Base-by-base conservation (phyloP, 2,329 filamentous ascomycete genomes). In the Xylaria sp. region DNA sequence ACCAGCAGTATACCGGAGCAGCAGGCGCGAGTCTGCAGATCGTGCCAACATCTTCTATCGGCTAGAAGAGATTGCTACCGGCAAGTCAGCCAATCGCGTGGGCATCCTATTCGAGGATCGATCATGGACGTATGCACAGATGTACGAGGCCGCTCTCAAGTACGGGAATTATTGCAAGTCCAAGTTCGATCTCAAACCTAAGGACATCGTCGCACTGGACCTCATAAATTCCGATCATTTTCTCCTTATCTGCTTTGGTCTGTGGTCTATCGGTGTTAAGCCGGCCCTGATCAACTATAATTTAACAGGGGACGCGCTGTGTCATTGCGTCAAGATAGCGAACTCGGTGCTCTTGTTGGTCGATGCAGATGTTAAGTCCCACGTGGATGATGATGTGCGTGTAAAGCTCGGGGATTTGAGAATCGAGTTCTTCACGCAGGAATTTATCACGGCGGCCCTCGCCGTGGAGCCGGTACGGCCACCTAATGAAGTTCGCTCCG, bases 261-360 rank as follows among this genome's bases (percentile, higher is more conserved):
- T 97, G 39, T 97, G 93, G 93, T 89, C 90, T 37, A 89, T 97
- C 67, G 94, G 94, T 12, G 94, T 92, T 0, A 90, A 90, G 65
- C 93, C 94, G 0, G 94, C 94, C 0, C 93, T 96, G 74, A 91
- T 97, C 81, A 97, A 97, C 81, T 95, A 94, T 81, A 96, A 96
- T 77, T 82, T 97, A 58, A 86, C 87, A 0, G 91, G 90, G 13
- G 88, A 91, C 34, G 86, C 93, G 0, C 83, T 97, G 70, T 79
- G 88, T 2, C 94, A 97, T 80, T 95, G 92, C 73, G 84, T 97
- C 54, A 87, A 86, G 72, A 88, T 89, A 1, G 91, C 92, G 1
- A 89, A 87, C 0, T 84, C 92, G 0, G 86, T 86, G 10, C 76
- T 97, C 2, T 82, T 94, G 65, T 78, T 97, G 23, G 85, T 95